These are phyloP conservation scores for Hypoxylon crocopeplum DNA, from an alignment of 495 filamentous ascomycete genomes.

Conservation along the genomic window DNA sequence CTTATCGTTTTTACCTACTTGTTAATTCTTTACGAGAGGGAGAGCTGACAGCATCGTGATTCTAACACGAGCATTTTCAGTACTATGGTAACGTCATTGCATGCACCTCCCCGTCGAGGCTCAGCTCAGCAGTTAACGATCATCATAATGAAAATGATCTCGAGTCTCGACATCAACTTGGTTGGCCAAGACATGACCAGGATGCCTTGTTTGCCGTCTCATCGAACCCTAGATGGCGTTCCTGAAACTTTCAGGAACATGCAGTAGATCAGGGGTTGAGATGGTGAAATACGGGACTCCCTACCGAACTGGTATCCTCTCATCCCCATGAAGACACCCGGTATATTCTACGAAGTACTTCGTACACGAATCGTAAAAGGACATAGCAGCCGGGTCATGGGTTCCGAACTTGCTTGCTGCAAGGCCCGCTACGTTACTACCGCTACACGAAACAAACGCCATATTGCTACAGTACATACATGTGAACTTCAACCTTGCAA, in stretches of 20 bases:
- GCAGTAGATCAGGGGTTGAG: constrained; percentile 26
- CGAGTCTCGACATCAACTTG: background rate
- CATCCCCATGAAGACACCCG: background rate
- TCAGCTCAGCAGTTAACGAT: no score
- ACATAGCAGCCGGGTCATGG: constrained; percentile 19
- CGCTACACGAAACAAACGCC: constrained; percentile 33
- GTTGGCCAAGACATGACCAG: constrained; percentile 10
- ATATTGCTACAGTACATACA: constrained; percentile 4
- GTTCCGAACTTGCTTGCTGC: constrained; percentile 13
- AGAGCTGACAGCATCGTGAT: background rate
- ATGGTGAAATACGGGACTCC: constrained; percentile 17
- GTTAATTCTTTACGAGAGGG: background rate
- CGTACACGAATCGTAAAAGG: no score
- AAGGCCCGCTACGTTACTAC: constrained; percentile 25
- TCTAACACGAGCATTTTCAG: background rate
- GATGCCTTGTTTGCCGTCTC: constrained; percentile 22
- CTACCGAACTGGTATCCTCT: constrained; percentile 15
- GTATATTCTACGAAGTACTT: no score
- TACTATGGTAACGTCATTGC: background rate
- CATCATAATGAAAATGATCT: background rate
- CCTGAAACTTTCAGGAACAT: constrained; percentile 30
- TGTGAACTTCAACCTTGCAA: constrained; percentile 8
- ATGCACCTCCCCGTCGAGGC: background rate
- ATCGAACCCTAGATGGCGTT: constrained; percentile 13
- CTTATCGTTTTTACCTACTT: no score